Conservation (phyloP, 2,329 filamentous ascomycete genomes). For the Fusarium staphyleae region DNA sequence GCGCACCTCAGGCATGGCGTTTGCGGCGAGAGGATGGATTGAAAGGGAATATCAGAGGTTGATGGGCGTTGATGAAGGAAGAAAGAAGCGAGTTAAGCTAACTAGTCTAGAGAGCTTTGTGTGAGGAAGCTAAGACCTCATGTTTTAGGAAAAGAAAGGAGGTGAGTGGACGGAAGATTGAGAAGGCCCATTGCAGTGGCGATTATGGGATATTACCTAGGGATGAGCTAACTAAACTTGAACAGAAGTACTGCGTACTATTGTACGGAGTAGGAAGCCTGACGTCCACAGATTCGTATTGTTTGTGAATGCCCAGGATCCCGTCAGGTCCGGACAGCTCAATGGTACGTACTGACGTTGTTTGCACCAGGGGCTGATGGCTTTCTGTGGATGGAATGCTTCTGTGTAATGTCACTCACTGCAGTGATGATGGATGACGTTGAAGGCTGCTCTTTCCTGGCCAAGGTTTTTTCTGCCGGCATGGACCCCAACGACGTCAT, state of each 20-base stretch:
- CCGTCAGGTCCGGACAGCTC: no score
- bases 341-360: no score
- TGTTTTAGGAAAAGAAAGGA: slow-evolving; percentile 6
- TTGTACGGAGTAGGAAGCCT: no score
- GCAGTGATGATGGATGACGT: slow-evolving; percentile 23
- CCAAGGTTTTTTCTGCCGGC: background rate
- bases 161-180: slow-evolving; percentile 1
- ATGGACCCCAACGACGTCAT: slow-evolving; percentile 28
- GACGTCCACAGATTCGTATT: no score
- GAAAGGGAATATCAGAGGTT: background rate
- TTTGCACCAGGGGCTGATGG: no score
- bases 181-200: slow-evolving; percentile 23
- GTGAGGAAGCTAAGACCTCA: slow-evolving; percentile 1
- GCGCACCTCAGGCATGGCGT: slow-evolving; percentile 43
- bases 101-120: background rate
- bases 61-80: background rate
- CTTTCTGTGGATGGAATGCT: no score
- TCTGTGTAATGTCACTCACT: no score
- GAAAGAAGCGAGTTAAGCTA: background rate
- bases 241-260: no score
- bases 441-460: background rate
- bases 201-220: no score
- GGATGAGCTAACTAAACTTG: no score
- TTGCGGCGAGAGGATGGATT: background rate
- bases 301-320: no score